A percentile compares a stretch with the other conserved stretches of the same genome.
Evolutionary conservation across 2,329 filamentous ascomycete species (phyloP).

Genomic region (Aspergillus sp.): DNA sequence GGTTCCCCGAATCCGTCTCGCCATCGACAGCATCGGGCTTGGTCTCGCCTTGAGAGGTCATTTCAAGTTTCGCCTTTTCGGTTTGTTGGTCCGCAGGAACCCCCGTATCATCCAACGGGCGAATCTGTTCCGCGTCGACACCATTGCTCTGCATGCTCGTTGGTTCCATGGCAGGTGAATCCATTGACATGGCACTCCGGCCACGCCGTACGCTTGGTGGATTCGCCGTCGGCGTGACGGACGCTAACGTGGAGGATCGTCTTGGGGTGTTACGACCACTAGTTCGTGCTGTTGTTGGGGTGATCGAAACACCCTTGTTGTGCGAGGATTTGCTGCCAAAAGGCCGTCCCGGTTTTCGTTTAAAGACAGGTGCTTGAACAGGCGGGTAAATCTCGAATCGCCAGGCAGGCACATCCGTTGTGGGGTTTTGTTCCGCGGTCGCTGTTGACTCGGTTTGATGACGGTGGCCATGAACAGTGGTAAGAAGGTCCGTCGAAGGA

Average conservation of each 20-base stretch:
- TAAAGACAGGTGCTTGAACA: slow-evolving; percentile 35
- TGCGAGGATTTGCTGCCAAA: slow-evolving; percentile 31
- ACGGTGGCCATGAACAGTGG: slow-evolving; percentile 28
- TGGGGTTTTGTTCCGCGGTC: slow-evolving; percentile 25
- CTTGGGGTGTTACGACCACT: slow-evolving; percentile 39
- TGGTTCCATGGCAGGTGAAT: slow-evolving; percentile 28
- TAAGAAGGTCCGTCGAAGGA: slow-evolving; percentile 33
- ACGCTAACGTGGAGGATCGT: slow-evolving; percentile 27
- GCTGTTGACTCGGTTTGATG: slow-evolving; percentile 17
- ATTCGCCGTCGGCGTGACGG: slow-evolving; percentile 29
- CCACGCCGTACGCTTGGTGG: slow-evolving; percentile 32
- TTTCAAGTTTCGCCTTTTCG: background rate
- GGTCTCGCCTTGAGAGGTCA: slow-evolving; percentile 5
- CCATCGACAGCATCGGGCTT: slow-evolving; percentile 29
- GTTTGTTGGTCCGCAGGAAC: slow-evolving; percentile 5
- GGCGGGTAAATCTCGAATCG: slow-evolving; percentile 45
- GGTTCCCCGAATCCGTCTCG: slow-evolving; percentile 4
- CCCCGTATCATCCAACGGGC: slow-evolving; percentile 8
- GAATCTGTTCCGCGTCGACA: slow-evolving; percentile 16
- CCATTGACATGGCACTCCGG: slow-evolving; percentile 33
- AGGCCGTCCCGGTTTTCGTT: slow-evolving; percentile 39
- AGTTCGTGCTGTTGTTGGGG: slow-evolving; percentile 33
- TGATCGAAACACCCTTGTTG: slow-evolving; percentile 21
- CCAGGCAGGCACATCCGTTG: slow-evolving; percentile 39
- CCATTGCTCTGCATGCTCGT: slow-evolving; percentile 24